Evolutionary conservation across 805 yeast species (phyloP), one percentile per base, ranked within the genome.

Genomic region (Cyberlindnera suaveolens): DNA sequence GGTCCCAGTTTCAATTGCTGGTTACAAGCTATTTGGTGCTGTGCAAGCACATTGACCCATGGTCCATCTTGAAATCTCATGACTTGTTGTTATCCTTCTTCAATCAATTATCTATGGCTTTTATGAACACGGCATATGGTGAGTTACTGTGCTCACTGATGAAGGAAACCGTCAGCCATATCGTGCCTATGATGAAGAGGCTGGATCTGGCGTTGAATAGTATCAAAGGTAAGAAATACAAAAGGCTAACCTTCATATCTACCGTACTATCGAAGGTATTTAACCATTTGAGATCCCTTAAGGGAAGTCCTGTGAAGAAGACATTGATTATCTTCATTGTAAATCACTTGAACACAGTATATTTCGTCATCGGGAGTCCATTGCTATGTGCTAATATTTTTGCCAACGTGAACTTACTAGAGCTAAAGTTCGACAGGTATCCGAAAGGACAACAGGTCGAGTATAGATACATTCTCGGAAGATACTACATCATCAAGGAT

Each of bases 371-470:
- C 18, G 72, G 68, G 27, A 76, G 74, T 27, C 82, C 84, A 6
- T 64, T 78, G 50, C 61, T 78, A 15, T 80, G 85, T 59, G 70
- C 78, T 31, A 78, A 80, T 51, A 77, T 80, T 33, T 78, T 78
- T 53, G 71, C 81, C 30, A 80, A 79, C 56, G 72, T 80, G 65
- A 76, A 73, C 38, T 50, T 74, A 38, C 67, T 80, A 16, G 63
- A 65, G 19, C 61, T 79, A 33, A 67, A 65, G 33, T 68, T 70
- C 41, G 49, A 49, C 3, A 58, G 64, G n/a, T 77, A 70, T 34
- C 56, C 68, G 4, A 64, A 53, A 34, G 58, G 68, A 15, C 77
- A 76, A 48, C 70, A 74, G 36, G 54, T 78, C 6, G 74, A 71
- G 40, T 80, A 77, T 56, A 58, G 84, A 38, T 78, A 67, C 53